phyloP scores from a whole-genome alignment of 257 asterid genomes.

The Petunia secreta region DNA sequence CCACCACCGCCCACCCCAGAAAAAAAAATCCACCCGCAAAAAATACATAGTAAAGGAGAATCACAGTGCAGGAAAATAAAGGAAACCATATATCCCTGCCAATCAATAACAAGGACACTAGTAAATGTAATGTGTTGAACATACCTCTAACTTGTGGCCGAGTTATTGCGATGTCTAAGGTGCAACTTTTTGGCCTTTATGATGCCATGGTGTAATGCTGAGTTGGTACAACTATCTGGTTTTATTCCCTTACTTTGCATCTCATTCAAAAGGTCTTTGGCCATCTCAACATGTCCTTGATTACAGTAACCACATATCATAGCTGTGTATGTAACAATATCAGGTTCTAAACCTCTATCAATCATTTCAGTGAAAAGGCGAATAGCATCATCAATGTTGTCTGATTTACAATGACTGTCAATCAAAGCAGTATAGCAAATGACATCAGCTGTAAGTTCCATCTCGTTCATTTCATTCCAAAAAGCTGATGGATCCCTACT shows the following conservation, averaged over 20 bases:
- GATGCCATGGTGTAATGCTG: constrained; percentile 30
- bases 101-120: too few relatives aligned
- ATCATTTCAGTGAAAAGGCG: constrained; percentile 64
- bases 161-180: constrained; percentile 23
- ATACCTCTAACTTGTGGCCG: constrained; percentile 19
- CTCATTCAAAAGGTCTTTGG: constrained; percentile 48
- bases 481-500: constrained; percentile 35
- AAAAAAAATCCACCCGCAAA: too few relatives aligned
- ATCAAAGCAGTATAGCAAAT: constrained; percentile 72
- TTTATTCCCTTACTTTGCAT: constrained; percentile 60
- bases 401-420: constrained; percentile 70
- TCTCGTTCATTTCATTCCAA: constrained; percentile 53
- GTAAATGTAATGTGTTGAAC: background rate
- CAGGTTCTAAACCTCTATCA: constrained; percentile 67
- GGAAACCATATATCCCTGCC: too few relatives aligned
- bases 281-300: constrained; percentile 58
- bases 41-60: too few relatives aligned
- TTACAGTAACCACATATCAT: constrained; percentile 70
- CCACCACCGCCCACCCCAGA: too few relatives aligned
- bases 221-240: constrained; percentile 40
- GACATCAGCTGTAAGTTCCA: constrained; percentile 60
- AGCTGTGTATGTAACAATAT: constrained; percentile 62
- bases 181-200: constrained; percentile 40
- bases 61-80: too few relatives aligned
- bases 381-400: constrained; percentile 63